Evolutionary conservation across 2,329 filamentous ascomycete species (phyloP), one percentile per base, ranked within the genome.

Genomic region (Zymoseptoria passerinii): DNA sequence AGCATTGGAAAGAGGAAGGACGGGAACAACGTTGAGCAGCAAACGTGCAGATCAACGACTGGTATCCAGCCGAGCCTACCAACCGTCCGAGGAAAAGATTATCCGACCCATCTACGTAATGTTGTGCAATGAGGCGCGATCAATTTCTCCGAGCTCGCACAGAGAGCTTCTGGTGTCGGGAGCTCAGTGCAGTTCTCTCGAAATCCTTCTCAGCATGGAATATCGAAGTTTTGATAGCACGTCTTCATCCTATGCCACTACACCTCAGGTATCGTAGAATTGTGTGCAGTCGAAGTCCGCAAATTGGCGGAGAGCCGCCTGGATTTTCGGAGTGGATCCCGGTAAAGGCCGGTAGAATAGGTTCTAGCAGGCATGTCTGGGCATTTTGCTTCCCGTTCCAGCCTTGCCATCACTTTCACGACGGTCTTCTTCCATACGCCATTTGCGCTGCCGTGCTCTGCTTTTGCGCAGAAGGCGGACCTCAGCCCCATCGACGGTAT

Each of bases 381-480:
- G 35, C 35, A 44, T 44, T 44, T 16, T 44, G 35, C n/a, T 16
- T 44, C 35, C n/a, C 35, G 35, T 13, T 44, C 35, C 35, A 44
- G 35, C 35, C 35, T 44, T 44, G 35, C 35, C 35, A 44, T 40
- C 10, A 16, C 35, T 44, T 44, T 44, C 35, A 44, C 35, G n/a
- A 3, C 35, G 13, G 35, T 44, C 35, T 44, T 44, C 35, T 44
- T 13, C 23, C 35, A n/a, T n/a, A 44, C 35, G 35, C 35, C 35
- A 44, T 44, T 7, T 40, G 35, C 13, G 23, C 35, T 44, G 35
- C 35, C n/a, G 35, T 44, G 35, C 35, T 44, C 35, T 44, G 35
- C 35, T 44, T 44, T 44, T 52, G 50, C 23, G 50, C 50, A 52
- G 50, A 52, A 52, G 50, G 50, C 50, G 50, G 28, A 28, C 50